These are phyloP conservation scores for Potentilla sterilis DNA, from an alignment of 306 rosid species.

Conservation along the genomic window DNA sequence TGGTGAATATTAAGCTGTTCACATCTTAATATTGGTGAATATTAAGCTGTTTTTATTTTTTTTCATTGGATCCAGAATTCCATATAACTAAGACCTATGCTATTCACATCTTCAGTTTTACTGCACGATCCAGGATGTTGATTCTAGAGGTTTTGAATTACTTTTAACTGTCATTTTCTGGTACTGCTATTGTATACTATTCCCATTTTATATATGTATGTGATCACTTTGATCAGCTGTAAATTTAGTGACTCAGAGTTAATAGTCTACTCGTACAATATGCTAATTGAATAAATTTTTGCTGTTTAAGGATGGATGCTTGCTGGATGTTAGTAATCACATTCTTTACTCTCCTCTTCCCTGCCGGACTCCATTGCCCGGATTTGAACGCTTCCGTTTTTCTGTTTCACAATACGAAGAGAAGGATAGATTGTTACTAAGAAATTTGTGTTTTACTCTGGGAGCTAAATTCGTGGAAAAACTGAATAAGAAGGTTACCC, in stretches of 20 bases:
- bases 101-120: neutral
- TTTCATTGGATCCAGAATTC: neutral
- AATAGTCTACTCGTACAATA: neutral
- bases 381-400: conserved; percentile 72
- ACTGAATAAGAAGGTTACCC: conserved; percentile 79
- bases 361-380: conserved; percentile 76
- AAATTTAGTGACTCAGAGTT: neutral
- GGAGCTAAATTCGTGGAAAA: conserved; percentile 81
- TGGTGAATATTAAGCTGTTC: neutral
- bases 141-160: neutral
- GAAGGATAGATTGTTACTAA: conserved; percentile 65
- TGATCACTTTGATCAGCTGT: conserved; percentile 3
- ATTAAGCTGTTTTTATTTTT: neutral
- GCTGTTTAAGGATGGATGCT: conserved; percentile 65
- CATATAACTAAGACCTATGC: neutral
- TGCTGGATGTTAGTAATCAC: conserved; percentile 73
- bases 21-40: neutral
- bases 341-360: conserved; percentile 94
- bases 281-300: conserved; percentile 28
- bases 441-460: conserved; percentile 82
- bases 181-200: neutral
- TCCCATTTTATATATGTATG: conserved; percentile 2
- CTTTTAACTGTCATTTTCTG: neutral
- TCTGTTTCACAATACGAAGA: conserved; percentile 93
- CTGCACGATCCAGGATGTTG: neutral